phyloP scores from a whole-genome alignment of 2,329 filamentous ascomycete species.

The Pseudophaeomoniella oleicola region DNA sequence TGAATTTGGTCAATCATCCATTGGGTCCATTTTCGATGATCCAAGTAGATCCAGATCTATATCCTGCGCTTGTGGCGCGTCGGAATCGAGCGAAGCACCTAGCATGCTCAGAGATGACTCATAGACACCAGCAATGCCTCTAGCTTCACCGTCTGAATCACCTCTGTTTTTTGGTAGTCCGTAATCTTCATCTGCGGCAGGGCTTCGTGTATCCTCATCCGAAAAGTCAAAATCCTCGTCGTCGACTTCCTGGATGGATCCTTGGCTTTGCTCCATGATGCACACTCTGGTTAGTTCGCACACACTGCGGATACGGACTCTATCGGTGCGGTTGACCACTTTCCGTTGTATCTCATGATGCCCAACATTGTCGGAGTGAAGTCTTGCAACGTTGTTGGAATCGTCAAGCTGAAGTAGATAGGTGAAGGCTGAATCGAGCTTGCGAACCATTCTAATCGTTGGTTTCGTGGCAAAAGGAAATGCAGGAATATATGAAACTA shows the following conservation, averaged over 20 bases:
- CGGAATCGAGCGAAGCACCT: neutral
- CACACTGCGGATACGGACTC: constrained; percentile 52
- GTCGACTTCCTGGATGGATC: neutral
- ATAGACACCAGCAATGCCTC: neutral
- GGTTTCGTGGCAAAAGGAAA: constrained; percentile 55
- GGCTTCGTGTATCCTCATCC: too few species aligned
- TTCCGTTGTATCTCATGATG: constrained; percentile 50
- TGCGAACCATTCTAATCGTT: constrained; percentile 57
- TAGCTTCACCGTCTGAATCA: too few species aligned
- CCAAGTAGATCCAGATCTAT: neutral
- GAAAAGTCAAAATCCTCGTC: neutral
- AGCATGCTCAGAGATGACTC: neutral
- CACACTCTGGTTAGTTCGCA: constrained; percentile 10
- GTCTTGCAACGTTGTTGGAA: constrained; percentile 47
- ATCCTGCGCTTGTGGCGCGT: neutral
- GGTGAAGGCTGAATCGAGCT: constrained; percentile 72
- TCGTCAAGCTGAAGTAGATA: constrained; percentile 43
- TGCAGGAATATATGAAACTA: constrained; percentile 55
- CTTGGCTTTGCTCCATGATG: neutral
- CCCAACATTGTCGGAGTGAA: constrained; percentile 19
- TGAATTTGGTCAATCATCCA: too few species aligned
- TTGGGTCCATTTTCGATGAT: neutral
- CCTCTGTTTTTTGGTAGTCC: too few species aligned
- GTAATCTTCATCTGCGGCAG: too few species aligned
- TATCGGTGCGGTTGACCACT: constrained; percentile 58